These are phyloP conservation scores for Castanospermum australe DNA, from an alignment of 306 rosid species.

Conservation along the genomic window DNA sequence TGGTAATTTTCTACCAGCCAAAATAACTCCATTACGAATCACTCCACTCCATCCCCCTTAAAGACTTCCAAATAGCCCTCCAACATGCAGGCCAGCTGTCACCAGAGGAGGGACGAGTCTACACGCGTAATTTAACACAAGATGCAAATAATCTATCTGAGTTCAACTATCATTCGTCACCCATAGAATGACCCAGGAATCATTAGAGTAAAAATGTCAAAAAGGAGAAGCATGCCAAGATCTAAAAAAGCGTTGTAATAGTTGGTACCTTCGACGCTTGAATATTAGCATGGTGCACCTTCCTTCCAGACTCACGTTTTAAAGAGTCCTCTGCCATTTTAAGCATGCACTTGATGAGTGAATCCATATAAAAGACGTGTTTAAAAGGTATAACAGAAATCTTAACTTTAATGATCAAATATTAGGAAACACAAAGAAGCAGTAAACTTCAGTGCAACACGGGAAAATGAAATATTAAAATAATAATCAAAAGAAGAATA, in stretches of 20 bases:
- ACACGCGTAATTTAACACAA: too few species aligned
- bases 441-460: not conserved
- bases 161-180: too few species aligned
- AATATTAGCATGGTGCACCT: constrained; percentile 88
- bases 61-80: too few species aligned
- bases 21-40: too few species aligned
- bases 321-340: constrained; percentile 79
- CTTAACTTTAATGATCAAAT: not conserved
- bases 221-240: not conserved
- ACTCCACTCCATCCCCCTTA: too few species aligned
- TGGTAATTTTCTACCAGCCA: too few species aligned
- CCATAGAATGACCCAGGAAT: too few species aligned
- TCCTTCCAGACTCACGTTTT: constrained; percentile 90
- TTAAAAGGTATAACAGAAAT: not conserved
- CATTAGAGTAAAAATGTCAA: not conserved
- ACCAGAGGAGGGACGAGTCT: too few species aligned
- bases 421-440: not conserved
- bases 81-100: too few species aligned
- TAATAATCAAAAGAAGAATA: not conserved
- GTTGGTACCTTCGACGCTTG: constrained; percentile 82
- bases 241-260: not conserved
- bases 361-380: not conserved
- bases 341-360: constrained; percentile 6
- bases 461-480: not conserved
- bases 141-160: too few species aligned